These are phyloP conservation scores for Gastrolobium villosum DNA, from an alignment of 306 rosid species.

Conservation along the genomic window DNA sequence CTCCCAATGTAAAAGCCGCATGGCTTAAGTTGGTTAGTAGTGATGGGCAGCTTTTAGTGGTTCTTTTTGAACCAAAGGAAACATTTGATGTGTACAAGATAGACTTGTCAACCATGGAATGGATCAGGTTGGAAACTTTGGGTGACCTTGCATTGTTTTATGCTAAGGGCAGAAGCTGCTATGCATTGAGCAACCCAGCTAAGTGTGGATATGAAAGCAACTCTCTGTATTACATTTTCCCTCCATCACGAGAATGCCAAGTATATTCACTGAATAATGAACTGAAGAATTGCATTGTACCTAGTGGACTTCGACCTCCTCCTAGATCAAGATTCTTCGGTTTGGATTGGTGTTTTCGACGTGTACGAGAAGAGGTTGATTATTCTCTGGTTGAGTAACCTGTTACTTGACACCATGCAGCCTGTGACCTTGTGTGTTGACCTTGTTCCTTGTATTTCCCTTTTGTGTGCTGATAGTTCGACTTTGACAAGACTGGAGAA, in stretches of 20 bases:
- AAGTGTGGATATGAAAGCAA: constrained; percentile 27
- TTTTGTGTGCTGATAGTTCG: not conserved
- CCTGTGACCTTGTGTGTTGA: not conserved
- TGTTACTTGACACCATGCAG: not conserved
- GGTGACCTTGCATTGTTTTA: constrained; percentile 35
- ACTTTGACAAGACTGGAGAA: not conserved
- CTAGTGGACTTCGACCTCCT: not conserved
- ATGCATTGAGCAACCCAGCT: constrained; percentile 27
- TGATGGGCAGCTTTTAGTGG: constrained; percentile 31
- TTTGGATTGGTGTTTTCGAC: constrained; percentile 41
- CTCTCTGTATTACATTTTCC: constrained; percentile 10
- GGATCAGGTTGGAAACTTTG: constrained; percentile 9
- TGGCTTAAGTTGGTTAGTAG: constrained; percentile 10
- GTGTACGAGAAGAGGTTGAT: constrained; percentile 35
- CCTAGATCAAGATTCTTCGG: not conserved
- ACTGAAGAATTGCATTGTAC: fast-evolving
- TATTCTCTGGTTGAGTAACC: constrained; percentile 21
- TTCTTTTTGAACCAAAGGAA: not conserved
- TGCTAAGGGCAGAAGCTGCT: not conserved
- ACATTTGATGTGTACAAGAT: constrained; percentile 15
- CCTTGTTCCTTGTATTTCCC: not conserved
- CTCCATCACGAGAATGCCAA: not conserved
- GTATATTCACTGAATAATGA: constrained; percentile 5
- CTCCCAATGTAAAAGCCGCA: not conserved
- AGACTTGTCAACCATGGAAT: constrained; percentile 13